A percentile compares a stretch with the other conserved stretches of the same genome.
Conservation (phyloP, 805 yeast genomes). For the Saccharomycopsis fibuligera region DNA sequence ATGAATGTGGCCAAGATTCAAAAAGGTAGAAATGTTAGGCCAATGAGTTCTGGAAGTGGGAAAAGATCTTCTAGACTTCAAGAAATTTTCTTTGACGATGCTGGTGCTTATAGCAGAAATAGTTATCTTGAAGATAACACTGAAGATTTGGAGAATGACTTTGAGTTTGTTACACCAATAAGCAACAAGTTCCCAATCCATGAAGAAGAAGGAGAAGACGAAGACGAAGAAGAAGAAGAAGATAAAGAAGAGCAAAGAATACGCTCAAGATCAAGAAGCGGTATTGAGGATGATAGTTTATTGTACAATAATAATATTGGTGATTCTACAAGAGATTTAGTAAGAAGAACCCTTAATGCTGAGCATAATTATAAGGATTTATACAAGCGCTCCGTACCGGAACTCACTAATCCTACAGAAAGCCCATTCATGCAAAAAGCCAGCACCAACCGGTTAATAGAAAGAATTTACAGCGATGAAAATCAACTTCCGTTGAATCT, state of each 20-base stretch:
- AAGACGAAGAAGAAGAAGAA: background rate
- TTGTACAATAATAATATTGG: conserved; percentile 10
- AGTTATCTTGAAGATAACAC: conserved; percentile 12
- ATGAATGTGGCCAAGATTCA: background rate
- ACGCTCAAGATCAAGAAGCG: too few species aligned
- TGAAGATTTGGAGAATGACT: conserved; percentile 18
- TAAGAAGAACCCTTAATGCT: conserved; percentile 9
- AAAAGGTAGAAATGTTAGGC: background rate
- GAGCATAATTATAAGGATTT: conserved; percentile 15
- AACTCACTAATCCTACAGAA: conserved; percentile 13
- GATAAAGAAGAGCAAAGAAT: too few species aligned
- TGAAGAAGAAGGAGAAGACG: background rate
- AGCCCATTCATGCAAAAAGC: conserved; percentile 15
- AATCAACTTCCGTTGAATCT: too few species aligned
- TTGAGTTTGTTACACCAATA: conserved; percentile 14
- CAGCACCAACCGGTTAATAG: conserved; percentile 7
- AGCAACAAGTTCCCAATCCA: conserved; percentile 1
- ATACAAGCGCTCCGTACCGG: conserved; percentile 14
- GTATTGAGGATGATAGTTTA: conserved; percentile 4
- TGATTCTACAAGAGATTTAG: conserved; percentile 16
- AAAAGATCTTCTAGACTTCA: conserved; percentile 4
- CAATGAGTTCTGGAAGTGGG: background rate
- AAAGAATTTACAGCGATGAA: conserved; percentile 12
- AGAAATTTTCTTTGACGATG: conserved; percentile 1
- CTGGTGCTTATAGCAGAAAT: background rate